Base-by-base conservation (phyloP, 805 yeast genomes). In the Pichia gijzeniarum region DNA sequence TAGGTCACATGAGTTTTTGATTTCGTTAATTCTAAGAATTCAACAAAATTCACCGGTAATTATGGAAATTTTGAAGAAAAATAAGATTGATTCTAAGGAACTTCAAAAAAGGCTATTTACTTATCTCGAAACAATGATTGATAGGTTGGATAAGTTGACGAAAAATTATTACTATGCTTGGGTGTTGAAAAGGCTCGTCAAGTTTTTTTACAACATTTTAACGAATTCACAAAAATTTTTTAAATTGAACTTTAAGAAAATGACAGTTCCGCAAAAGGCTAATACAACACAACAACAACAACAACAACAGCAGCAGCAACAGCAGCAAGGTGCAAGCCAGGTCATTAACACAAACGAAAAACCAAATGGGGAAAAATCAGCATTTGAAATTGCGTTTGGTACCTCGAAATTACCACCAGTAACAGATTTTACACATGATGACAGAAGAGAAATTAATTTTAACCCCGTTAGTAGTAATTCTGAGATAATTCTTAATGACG, bases 1-100 rank as follows among this genome's bases (percentile, higher is more conserved):
- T 51, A 65, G 82, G 51, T 72, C 81, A 5, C 68, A 74, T 54
- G 80, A 77, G 51, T 77, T 77, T 52, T 65, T 77, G 60, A 76
- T 77, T n/a, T 76, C 80, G 36, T 57, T 77, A 53, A 70, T 77
- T 21, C 53, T 77, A 42, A 67, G 82, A 56, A 65, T 66, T 42
- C 70, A 66, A 43, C 69, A 65, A 47, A 58, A 54, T 40, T 63
- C 67, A 4, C 67, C 69, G 1, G 45, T 65, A 1, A 53, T 63
- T 16, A 53, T 58, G 48, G 68, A 64, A 37, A 63, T 65, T 38
- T 50, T 66, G 30, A 53, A 51, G 28, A 55, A 52, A 32, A 65
- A 65, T 46, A 63, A 61, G 7, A 65, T 66, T 28, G 65, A 65
- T 43, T 57, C 58, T 35, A 62, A 57, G 17, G 70, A 65, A 38